These are phyloP conservation scores for Lachnellula suecica DNA, from an alignment of 2,329 filamentous ascomycete species.

Conservation along the genomic window DNA sequence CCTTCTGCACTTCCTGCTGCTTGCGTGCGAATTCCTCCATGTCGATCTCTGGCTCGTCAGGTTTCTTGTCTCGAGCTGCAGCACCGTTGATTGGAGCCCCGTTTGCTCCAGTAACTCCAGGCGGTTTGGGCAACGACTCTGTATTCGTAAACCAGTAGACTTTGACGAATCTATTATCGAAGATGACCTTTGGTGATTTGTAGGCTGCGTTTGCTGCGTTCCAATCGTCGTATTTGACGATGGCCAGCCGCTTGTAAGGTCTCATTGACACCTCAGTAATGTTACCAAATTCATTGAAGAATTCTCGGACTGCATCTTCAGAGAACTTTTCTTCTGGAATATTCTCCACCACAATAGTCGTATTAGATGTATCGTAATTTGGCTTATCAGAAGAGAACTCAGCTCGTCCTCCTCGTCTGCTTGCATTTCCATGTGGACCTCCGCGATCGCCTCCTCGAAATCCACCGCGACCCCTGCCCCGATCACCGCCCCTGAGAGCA, in stretches of 20 bases:
- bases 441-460: slow-evolving; percentile 30
- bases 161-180: slow-evolving; percentile 84
- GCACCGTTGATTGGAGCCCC: slow-evolving; percentile 29
- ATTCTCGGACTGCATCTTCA: slow-evolving; percentile 63
- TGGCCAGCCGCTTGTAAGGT: slow-evolving; percentile 63
- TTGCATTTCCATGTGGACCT: slow-evolving; percentile 13
- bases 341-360: slow-evolving; percentile 72
- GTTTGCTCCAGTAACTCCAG: slow-evolving; percentile 29
- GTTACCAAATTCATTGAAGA: slow-evolving; percentile 71
- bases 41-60: slow-evolving; percentile 55
- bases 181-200: slow-evolving; percentile 75
- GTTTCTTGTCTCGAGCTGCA: slow-evolving; percentile 18
- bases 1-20: slow-evolving; percentile 71
- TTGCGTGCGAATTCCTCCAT: slow-evolving; percentile 66
- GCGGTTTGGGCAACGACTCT: slow-evolving; percentile 29
- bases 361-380: slow-evolving; percentile 60
- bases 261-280: slow-evolving; percentile 66
- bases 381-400: slow-evolving; percentile 65
- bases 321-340: slow-evolving; percentile 71
- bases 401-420: slow-evolving; percentile 38
- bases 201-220: slow-evolving; percentile 68
- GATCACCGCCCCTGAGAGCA: slow-evolving; percentile 21
- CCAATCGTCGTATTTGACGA: slow-evolving; percentile 69
- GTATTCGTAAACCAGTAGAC: slow-evolving; percentile 73
- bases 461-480: slow-evolving; percentile 34